These are phyloP conservation scores for Pseudohyphozyma bogoriensis DNA, from an alignment of 768 basidiomycete species.

Conservation along the genomic window DNA sequence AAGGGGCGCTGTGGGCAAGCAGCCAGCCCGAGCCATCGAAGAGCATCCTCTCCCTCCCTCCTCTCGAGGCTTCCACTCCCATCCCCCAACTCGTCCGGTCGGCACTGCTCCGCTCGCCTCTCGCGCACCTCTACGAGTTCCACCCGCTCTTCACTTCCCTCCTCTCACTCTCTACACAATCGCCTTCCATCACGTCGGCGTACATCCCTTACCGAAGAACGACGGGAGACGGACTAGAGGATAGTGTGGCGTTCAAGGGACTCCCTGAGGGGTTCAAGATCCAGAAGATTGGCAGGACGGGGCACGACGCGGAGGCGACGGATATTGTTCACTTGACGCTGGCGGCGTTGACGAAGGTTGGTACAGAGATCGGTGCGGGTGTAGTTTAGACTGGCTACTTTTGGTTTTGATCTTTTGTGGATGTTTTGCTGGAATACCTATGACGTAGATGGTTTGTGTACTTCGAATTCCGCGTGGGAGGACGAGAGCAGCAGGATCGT, in stretches of 20 bases:
- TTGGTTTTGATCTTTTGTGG: too few species aligned
- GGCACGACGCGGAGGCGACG: background rate
- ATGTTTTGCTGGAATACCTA: too few species aligned
- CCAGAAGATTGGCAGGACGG: background rate
- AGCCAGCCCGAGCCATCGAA: constrained; percentile 54
- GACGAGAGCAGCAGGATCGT: too few species aligned
- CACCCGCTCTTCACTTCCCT: constrained; percentile 47
- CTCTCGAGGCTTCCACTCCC: constrained; percentile 44
- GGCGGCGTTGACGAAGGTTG: background rate
- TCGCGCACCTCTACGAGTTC: constrained; percentile 81
- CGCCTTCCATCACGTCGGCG: background rate
- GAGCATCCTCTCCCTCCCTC: constrained; percentile 28
- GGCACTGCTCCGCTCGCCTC: constrained; percentile 60
- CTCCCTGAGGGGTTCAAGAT: constrained; percentile 12
- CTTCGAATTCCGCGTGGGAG: too few species aligned
- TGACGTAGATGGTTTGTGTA: too few species aligned
- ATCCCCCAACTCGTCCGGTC: constrained; percentile 56
- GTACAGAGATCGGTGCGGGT: constrained; percentile 6
- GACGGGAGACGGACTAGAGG: background rate
- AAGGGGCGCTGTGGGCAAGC: constrained; percentile 67
- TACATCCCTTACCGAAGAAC: constrained; percentile 6
- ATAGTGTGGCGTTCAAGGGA: background rate
- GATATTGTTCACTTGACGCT: background rate
- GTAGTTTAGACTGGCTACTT: background rate
- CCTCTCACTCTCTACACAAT: background rate